Evolutionary conservation across 331 rosid species (phyloP), one percentile per base, ranked within the genome.

Genomic region (Arachis monticola): DNA sequence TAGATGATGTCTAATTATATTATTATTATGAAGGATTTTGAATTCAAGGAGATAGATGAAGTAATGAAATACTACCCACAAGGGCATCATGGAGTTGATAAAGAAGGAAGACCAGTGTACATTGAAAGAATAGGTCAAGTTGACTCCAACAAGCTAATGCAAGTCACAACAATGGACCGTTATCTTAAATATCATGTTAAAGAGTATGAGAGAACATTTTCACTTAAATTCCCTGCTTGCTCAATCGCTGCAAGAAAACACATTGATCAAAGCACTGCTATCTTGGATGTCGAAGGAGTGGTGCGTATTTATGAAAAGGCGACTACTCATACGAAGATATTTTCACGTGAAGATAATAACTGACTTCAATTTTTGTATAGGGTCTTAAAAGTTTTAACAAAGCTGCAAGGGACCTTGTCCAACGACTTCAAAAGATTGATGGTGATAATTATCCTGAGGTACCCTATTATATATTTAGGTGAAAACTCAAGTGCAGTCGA

Each of bases 361-460:
- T 0, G 22, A 17, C 22, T 17, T 17, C 22, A 17, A 17, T 17
- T 17, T 17, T 17, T 17, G 22, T 17, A 17, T 0, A 17, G 97
- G 99, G 99, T 64, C 88, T 92, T 42, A 95, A 83, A 76, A 84
- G 85, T 50, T 78, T 95, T 80, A 92, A 88, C 85, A 95, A 90
- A 85, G 86, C 96, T n/a, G 97, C 99, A 8, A 88, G 99, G 84
- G 99, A 95, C 30, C 96, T 95, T 50, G 72, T 92, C 81, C 91
- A 81, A 69, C 56, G 88, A 74, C 88, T 92, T 66, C 97, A 95
- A 85, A 95, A 90, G 89, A 88, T 95, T 78, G 99, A 95, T 51
- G 99, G 99, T 9, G 97, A 89, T 77, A 95, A 90, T 76, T 95
- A 95, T 70, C 99, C 97, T 5, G 97, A 95, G 99, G 97, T 92